These are phyloP conservation scores for Saccharomyces jurei DNA, from an alignment of 805 yeast genomes.

Conservation along the genomic window DNA sequence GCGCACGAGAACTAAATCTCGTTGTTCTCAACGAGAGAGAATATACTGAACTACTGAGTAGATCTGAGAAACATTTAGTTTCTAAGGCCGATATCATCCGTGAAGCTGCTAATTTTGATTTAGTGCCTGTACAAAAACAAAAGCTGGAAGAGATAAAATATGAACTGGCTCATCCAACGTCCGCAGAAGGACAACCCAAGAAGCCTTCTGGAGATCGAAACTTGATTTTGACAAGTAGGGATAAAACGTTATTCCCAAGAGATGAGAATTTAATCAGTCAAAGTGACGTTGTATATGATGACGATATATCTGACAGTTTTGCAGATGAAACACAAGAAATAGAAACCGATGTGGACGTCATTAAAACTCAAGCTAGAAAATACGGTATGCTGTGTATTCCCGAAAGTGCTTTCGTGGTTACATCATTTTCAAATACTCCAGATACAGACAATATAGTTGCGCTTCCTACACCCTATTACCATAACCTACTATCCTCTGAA, in stretches of 20 bases:
- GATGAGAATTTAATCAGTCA: constrained; percentile 11
- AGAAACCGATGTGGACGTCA: constrained; percentile 14
- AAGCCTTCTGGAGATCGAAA: constrained; percentile 22
- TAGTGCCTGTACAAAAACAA: constrained; percentile 30
- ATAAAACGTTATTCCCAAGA: constrained; percentile 1
- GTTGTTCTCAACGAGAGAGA: constrained; percentile 5
- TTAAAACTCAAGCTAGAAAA: constrained; percentile 36
- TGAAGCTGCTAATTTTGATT: constrained; percentile 10
- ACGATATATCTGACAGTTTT: constrained; percentile 3
- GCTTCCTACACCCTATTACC: constrained; percentile 56
- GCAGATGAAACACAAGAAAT: constrained; percentile 7
- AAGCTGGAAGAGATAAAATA: constrained; percentile 27
- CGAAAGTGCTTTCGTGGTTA: constrained; percentile 49
- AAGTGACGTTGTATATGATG: constrained; percentile 5
- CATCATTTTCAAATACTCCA: constrained; percentile 48
- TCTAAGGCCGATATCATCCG: constrained; percentile 8
- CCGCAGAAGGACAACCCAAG: constrained; percentile 14
- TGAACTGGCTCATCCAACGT: constrained; percentile 25
- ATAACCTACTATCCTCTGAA: constrained; percentile 43
- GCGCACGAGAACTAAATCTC: constrained; percentile 13
- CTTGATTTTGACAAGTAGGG: not conserved
- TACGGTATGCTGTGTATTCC: constrained; percentile 51
- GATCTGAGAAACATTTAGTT: not conserved
- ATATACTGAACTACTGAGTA: not conserved
- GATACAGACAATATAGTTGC: constrained; percentile 53